These are phyloP conservation scores for Malus asiatica DNA, from an alignment of 306 rosid species.

Conservation along the genomic window DNA sequence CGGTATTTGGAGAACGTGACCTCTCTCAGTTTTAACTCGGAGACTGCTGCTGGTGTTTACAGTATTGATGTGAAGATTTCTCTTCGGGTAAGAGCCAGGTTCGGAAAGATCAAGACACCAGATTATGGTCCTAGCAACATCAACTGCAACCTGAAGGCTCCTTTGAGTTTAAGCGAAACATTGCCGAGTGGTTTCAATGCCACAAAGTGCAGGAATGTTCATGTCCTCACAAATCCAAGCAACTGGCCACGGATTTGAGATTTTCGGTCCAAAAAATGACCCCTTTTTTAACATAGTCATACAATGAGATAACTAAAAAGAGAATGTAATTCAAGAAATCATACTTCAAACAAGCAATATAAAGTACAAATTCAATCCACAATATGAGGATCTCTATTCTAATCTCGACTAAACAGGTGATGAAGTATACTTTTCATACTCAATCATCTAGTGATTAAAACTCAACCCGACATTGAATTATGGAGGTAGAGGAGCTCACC, in stretches of 20 bases:
- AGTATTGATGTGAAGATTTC: not conserved
- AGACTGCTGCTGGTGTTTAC: constrained; percentile 3
- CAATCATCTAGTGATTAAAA: not conserved
- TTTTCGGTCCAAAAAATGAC: not conserved
- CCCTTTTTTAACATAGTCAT: not conserved
- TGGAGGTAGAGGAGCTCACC: not conserved
- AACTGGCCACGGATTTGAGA: not conserved
- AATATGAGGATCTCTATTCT: not conserved
- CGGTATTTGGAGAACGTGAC: not conserved
- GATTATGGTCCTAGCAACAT: not conserved
- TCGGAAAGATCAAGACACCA: not conserved
- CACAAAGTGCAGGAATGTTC: not conserved
- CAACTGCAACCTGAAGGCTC: constrained; percentile 10
- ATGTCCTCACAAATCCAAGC: not conserved
- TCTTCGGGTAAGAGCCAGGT: not conserved
- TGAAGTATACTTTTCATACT: not conserved
- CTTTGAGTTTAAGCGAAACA: not conserved
- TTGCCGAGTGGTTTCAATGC: not conserved
- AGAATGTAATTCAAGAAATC: no score
- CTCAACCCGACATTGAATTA: not conserved
- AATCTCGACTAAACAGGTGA: not conserved
- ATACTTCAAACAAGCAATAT: no score
- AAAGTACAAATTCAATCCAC: not conserved
- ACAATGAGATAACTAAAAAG: no score
- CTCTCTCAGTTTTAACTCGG: not conserved